Base-by-base conservation (phyloP, 139 green algal species). In the Volvox africanus region DNA sequence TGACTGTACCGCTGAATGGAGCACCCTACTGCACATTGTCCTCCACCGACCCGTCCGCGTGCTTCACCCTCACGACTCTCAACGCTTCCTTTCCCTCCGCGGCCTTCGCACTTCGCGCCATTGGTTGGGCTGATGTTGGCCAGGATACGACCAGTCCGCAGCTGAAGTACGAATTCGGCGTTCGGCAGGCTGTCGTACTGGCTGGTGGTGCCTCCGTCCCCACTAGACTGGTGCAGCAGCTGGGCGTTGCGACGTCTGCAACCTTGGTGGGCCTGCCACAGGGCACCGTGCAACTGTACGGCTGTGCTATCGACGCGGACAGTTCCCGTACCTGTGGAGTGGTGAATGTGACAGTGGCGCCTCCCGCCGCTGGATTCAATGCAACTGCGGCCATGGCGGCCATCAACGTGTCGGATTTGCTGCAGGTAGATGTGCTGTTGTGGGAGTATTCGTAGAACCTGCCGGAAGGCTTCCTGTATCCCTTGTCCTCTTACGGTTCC, bases 91-190 rank as follows among this genome's bases (percentile, higher is more conserved):
- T 84, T 75, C 86, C 86, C 50, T 61, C 30, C 30, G 86, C 86
- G 16, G 73, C 50, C 14, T 19, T 83, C n/a, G 35, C 30, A 5
- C 69, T 44, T 18, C 1, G 0, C 0, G 86, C 86, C 14, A 18
- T 1, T 18, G 86, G 71, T 32, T 90, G 86, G 86, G 44, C 55
- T 22, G 86, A 90, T 44, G 30, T 17, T 14, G 32, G 32, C n/a
- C 17, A 36, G 21, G 55, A 87, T 19, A 21, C 28, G 16, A 24
- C 21, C 68, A 62, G 78, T 44, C 20, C 28, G 37, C 80, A 75
- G 55, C 85, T 84, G n/a, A 71, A 35, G 28, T 90, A 84, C 86
- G 86, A 90, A 77, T 90, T 90, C 18, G 86, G 86, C 6, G 28
- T 90, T 26, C 71, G 50, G 26, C 12, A 84, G 37, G 78, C 55